A percentile compares a stretch with the other conserved stretches of the same genome.
Evolutionary conservation across 768 basidiomycete species (phyloP).

Genomic region (Mycena floridula): DNA sequence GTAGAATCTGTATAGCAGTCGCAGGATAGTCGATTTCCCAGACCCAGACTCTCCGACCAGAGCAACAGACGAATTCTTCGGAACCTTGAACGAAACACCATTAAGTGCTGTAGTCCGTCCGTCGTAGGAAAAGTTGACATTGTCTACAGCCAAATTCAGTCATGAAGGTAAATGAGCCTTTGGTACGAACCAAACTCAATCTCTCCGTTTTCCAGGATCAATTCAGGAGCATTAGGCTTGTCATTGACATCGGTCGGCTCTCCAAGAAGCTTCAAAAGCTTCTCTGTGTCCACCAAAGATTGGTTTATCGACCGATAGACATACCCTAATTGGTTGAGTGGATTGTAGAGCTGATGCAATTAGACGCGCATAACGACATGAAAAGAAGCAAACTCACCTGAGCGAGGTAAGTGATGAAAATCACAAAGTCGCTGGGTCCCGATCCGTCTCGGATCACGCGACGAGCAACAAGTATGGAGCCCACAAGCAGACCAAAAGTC

Average conservation of each 20-base stretch:
- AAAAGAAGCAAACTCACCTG: constrained; percentile 43
- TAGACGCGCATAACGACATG: background rate
- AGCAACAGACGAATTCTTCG: constrained; percentile 82
- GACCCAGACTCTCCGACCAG: constrained; percentile 82
- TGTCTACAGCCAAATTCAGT: constrained; percentile 37
- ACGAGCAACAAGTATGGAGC: constrained; percentile 71
- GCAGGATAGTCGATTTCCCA: constrained; percentile 79
- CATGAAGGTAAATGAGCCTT: background rate
- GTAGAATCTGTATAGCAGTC: constrained; percentile 91
- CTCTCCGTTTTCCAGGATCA: constrained; percentile 66
- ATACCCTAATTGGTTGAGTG: constrained; percentile 72
- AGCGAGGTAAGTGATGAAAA: constrained; percentile 77
- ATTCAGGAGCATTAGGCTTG: constrained; percentile 65
- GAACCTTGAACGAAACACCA: constrained; percentile 82
- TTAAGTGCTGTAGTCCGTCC: constrained; percentile 62
- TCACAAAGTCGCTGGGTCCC: constrained; percentile 58
- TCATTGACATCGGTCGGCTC: constrained; percentile 85
- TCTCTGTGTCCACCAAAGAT: constrained; percentile 78
- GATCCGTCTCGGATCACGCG: constrained; percentile 53
- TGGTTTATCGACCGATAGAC: constrained; percentile 75
- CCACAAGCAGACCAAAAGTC: constrained; percentile 76
- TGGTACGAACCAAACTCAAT: constrained; percentile 80
- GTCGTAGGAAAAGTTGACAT: constrained; percentile 86
- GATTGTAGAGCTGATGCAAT: constrained; percentile 53
- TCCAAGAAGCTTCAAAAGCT: constrained; percentile 71